Percentiles rank a stretch among this genome's conserved stretches.
These are phyloP conservation scores for Penicillium glabrum DNA, from an alignment of 2,329 filamentous ascomycete genomes.

Conservation along the genomic window DNA sequence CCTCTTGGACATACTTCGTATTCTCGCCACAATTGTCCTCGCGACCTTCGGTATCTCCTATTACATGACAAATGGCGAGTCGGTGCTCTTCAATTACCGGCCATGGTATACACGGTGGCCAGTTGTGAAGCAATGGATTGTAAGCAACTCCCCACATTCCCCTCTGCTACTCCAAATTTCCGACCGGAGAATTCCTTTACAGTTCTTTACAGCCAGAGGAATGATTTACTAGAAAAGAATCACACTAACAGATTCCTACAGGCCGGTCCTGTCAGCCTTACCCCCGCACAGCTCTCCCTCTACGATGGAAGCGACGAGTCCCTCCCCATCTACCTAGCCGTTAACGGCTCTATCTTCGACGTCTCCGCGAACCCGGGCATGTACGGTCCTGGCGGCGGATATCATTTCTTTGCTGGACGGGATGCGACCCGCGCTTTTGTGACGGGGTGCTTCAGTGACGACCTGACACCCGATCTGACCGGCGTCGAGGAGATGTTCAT, in stretches of 20 bases:
- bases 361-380: slow-evolving; percentile 55
- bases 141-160: slow-evolving; percentile 39
- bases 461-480: slow-evolving; percentile 78
- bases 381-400: slow-evolving; percentile 82
- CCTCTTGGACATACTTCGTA: slow-evolving; percentile 65
- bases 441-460: slow-evolving; percentile 87
- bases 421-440: slow-evolving; percentile 89
- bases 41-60: slow-evolving; percentile 72
- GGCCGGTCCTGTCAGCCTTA: slow-evolving; percentile 66
- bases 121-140: slow-evolving; percentile 62
- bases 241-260: slow-evolving; percentile 20
- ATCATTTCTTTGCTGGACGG: slow-evolving; percentile 80
- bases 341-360: slow-evolving; percentile 69
- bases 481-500: slow-evolving; percentile 85
- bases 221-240: background rate
- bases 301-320: slow-evolving; percentile 76
- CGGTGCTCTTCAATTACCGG: slow-evolving; percentile 66
- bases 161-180: background rate
- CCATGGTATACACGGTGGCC: slow-evolving; percentile 61
- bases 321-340: slow-evolving; percentile 83
- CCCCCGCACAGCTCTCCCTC: slow-evolving; percentile 67
- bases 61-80: slow-evolving; percentile 70
- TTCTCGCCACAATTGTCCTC: slow-evolving; percentile 65
- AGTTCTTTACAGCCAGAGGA: background rate
- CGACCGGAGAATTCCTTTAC: background rate